Evolutionary conservation across 2,329 filamentous ascomycete species (phyloP).

Genomic region (Apiospora pterosperma): DNA sequence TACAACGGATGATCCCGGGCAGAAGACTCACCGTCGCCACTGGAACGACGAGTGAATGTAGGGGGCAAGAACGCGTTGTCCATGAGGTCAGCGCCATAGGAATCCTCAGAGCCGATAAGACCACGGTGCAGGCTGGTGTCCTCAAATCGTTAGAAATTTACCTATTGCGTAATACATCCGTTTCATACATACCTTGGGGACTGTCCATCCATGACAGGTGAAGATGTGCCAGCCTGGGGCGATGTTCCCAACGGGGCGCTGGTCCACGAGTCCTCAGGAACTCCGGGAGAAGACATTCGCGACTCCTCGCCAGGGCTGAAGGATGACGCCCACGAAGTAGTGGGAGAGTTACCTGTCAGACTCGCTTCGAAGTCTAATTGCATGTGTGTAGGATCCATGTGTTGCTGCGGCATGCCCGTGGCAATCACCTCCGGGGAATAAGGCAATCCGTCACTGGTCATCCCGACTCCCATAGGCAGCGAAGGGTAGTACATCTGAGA

Average conservation of each 20-base stretch:
- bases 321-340: slow-evolving; percentile 47
- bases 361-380: slow-evolving; percentile 50
- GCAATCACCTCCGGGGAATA: slow-evolving; percentile 39
- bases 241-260: slow-evolving; percentile 34
- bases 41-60: slow-evolving; percentile 45
- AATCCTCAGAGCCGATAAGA: slow-evolving; percentile 34
- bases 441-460: slow-evolving; percentile 39
- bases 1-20: slow-evolving; percentile 68
- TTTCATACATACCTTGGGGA: slow-evolving; percentile 49
- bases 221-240: slow-evolving; percentile 45
- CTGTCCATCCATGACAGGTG: slow-evolving; percentile 46
- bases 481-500: slow-evolving; percentile 50
- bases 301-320: slow-evolving; percentile 48
- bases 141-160: slow-evolving; percentile 28
- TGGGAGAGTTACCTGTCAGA: slow-evolving; percentile 47
- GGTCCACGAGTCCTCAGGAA: slow-evolving; percentile 48
- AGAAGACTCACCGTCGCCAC: slow-evolving; percentile 50
- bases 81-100: slow-evolving; percentile 31
- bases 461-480: slow-evolving; percentile 41
- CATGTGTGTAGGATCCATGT: slow-evolving; percentile 56
- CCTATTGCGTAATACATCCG: slow-evolving; percentile 19
- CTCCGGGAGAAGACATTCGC: slow-evolving; percentile 46
- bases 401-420: slow-evolving; percentile 44
- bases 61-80: slow-evolving; percentile 37
- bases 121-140: slow-evolving; percentile 33